Evolutionary conservation across 257 asterid species (phyloP).

Genomic region (Cynanchum wilfordii): DNA sequence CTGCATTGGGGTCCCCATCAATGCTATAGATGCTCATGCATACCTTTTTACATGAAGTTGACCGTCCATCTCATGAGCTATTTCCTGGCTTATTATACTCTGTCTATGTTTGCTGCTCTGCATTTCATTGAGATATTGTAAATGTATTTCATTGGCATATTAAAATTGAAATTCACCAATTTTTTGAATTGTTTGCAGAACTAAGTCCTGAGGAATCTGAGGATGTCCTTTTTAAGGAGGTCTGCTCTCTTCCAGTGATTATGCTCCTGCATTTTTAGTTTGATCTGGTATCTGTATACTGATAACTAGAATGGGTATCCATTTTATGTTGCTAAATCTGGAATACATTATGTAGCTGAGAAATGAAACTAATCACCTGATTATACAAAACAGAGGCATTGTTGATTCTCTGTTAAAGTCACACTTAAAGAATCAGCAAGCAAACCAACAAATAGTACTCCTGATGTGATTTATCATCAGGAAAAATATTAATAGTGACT

Average conservation of each 20-base stretch:
- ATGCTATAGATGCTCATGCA: no score
- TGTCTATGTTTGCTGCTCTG: not conserved
- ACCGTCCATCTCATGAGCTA: not conserved
- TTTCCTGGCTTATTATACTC: not conserved
- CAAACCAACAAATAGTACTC: not conserved
- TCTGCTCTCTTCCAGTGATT: conserved; percentile 24
- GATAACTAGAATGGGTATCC: not conserved
- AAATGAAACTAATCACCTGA: not conserved
- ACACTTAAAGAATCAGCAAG: not conserved
- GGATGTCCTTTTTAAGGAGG: conserved; percentile 98
- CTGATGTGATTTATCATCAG: not conserved
- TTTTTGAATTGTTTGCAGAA: conserved; percentile 35
- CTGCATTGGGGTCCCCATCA: not conserved
- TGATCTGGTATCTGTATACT: not conserved
- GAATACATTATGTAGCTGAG: not conserved
- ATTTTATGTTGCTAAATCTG: not conserved
- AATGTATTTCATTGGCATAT: not conserved
- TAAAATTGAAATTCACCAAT: not conserved
- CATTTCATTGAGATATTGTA: not conserved
- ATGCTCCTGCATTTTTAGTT: not conserved
- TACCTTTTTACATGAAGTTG: no score
- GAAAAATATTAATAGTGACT: not conserved
- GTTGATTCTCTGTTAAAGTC: not conserved
- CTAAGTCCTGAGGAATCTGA: conserved; percentile 95
- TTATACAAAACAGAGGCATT: not conserved